These are phyloP conservation scores for Rhizopus microsporus DNA, from an alignment of 371 early-diverging fungal species.

Conservation along the genomic window DNA sequence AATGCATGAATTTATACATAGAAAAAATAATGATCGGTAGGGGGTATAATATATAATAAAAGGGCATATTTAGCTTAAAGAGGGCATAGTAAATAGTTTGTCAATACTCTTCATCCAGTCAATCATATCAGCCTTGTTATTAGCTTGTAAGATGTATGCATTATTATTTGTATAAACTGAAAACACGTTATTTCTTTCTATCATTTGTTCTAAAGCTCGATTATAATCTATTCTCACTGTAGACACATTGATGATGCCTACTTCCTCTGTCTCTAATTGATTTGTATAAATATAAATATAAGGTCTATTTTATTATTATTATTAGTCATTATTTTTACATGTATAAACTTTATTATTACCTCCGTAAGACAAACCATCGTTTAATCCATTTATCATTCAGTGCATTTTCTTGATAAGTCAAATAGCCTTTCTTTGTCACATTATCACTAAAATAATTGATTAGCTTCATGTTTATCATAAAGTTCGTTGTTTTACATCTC, in stretches of 20 bases:
- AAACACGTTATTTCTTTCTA: slow-evolving; percentile 64
- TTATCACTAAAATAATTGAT: slow-evolving; percentile 40
- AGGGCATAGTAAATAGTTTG: slow-evolving; percentile 35
- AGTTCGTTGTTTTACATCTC: slow-evolving; percentile 43
- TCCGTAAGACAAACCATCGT: slow-evolving; percentile 79
- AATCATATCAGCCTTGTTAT: slow-evolving; percentile 63
- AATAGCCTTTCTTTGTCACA: slow-evolving; percentile 57
- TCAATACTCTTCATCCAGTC: slow-evolving; percentile 74
- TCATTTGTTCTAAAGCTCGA: slow-evolving; percentile 45
- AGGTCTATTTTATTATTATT: slow-evolving; percentile 44
- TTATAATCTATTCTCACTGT: slow-evolving; percentile 67
- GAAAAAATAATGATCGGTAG: neutral
- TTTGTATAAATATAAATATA: slow-evolving; percentile 73
- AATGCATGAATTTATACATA: too few species aligned
- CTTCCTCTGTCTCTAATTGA: slow-evolving; percentile 59
- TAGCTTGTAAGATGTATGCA: slow-evolving; percentile 70
- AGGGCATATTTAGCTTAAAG: slow-evolving; percentile 27
- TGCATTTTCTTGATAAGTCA: slow-evolving; percentile 59
- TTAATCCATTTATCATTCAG: slow-evolving; percentile 68
- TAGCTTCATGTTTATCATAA: neutral
- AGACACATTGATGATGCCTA: slow-evolving; percentile 68
- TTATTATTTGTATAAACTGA: slow-evolving; percentile 72
- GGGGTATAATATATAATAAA: slow-evolving; percentile 1
- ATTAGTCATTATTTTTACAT: neutral
- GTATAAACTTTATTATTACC: slow-evolving; percentile 28